Conservation (phyloP, 179 eudicot genomes). For the Sideroxylon spinosum region DNA sequence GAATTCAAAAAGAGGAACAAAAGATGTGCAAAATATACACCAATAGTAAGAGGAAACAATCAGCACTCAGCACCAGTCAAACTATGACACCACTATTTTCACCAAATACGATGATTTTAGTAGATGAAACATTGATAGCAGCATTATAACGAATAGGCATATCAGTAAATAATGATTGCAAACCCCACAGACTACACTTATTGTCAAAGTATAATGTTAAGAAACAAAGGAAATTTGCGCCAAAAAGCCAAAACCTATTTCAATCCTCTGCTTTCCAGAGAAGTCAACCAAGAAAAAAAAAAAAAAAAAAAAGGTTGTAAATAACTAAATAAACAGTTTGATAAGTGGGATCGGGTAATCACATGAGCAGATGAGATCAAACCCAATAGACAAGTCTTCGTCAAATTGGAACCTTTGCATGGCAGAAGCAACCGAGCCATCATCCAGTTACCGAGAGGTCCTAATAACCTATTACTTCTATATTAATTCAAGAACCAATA, state of each 20-base stretch:
- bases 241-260: neutral
- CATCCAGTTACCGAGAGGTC: conserved; percentile 23
- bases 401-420: conserved; percentile 54
- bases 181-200: neutral
- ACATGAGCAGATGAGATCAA: conserved; percentile 82
- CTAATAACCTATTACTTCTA: conserved; percentile 16
- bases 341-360: conserved; percentile 46
- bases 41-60: too few species aligned
- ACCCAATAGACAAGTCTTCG: conserved; percentile 69
- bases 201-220: too few species aligned
- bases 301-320: neutral
- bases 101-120: too few species aligned
- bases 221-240: too few species aligned
- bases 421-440: conserved; percentile 94
- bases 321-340: neutral
- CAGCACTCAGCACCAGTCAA: too few species aligned
- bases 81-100: too few species aligned
- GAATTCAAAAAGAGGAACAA: too few species aligned
- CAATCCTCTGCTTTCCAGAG: neutral
- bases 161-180: too few species aligned
- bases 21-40: too few species aligned
- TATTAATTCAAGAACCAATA: conserved; percentile 15
- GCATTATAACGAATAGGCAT: too few species aligned
- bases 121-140: too few species aligned
- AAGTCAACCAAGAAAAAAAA: conserved; percentile 13